Percentiles rank a stretch among this genome's conserved stretches.
These are phyloP conservation scores for Monilinia fructicola DNA, from an alignment of 2,329 filamentous ascomycete species.

Conservation along the genomic window DNA sequence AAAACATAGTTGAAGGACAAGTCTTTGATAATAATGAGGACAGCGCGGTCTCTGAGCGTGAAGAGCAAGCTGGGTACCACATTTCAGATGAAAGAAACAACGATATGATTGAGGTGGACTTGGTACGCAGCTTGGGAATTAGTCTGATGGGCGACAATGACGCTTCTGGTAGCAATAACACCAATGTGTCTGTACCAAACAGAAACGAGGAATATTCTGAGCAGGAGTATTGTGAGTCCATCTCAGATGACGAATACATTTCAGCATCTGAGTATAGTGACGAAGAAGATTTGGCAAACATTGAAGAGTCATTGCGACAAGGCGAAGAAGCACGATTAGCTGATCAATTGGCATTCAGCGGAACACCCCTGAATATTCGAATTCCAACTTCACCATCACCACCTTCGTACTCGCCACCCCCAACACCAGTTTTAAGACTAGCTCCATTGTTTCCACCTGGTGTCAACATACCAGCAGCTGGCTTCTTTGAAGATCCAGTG, in stretches of 20 bases:
- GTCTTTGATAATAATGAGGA: not conserved
- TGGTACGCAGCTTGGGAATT: not conserved
- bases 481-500: not conserved
- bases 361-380: not conserved
- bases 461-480: not conserved
- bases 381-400: not conserved
- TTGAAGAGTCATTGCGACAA: not conserved
- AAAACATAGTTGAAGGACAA: too few relatives aligned
- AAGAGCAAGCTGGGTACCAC: not conserved
- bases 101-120: not conserved
- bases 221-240: not conserved
- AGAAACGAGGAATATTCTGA: not conserved
- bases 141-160: not conserved
- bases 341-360: not conserved
- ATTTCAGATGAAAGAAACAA: not conserved
- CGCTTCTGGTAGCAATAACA: not conserved
- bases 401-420: slow-evolving; percentile 3
- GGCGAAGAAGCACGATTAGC: too few relatives aligned
- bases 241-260: not conserved
- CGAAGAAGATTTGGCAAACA: not conserved
- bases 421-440: not conserved
- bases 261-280: not conserved
- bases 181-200: too few relatives aligned
- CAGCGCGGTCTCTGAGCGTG: too few relatives aligned
- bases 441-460: not conserved